A percentile compares a stretch with the other conserved stretches of the same genome.
Evolutionary conservation across 345 rosid genomes (phyloP).

Genomic region (Heritiera fomes): DNA sequence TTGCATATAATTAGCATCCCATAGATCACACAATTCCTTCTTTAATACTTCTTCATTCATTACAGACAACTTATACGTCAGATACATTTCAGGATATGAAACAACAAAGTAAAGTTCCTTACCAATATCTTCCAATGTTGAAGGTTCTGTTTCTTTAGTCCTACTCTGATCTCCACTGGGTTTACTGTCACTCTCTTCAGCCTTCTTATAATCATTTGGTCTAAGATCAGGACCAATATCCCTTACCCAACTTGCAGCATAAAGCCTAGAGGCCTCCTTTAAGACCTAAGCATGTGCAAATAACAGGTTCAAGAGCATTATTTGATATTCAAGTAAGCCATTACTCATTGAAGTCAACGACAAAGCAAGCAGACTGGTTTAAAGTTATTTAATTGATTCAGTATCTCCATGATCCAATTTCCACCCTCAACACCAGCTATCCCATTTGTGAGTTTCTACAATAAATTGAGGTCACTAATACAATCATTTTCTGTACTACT

Average conservation of each 20-base stretch:
- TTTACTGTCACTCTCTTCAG: constrained; percentile 46
- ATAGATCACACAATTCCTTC: neutral
- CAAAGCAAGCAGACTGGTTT: neutral
- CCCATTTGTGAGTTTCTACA: neutral
- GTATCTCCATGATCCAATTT: neutral
- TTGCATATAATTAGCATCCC: neutral
- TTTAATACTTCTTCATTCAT: neutral
- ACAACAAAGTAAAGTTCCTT: constrained; percentile 22
- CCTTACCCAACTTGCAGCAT: constrained; percentile 88
- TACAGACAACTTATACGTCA: neutral
- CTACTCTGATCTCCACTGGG: constrained; percentile 23
- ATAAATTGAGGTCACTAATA: neutral
- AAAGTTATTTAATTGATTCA: neutral
- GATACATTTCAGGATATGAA: neutral
- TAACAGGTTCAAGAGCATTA: neutral
- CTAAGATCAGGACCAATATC: constrained; percentile 96
- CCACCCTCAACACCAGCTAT: neutral
- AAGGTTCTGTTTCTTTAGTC: constrained; percentile 57
- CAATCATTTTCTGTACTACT: neutral
- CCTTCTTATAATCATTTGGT: constrained; percentile 77
- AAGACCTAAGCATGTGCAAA: constrained; percentile 45
- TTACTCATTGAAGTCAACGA: neutral
- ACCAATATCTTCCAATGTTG: constrained; percentile 90
- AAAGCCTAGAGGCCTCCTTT: constrained; percentile 91
- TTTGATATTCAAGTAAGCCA: neutral